Base-by-base conservation (phyloP, 179 eudicot genomes). In the Actinidia arguta region DNA sequence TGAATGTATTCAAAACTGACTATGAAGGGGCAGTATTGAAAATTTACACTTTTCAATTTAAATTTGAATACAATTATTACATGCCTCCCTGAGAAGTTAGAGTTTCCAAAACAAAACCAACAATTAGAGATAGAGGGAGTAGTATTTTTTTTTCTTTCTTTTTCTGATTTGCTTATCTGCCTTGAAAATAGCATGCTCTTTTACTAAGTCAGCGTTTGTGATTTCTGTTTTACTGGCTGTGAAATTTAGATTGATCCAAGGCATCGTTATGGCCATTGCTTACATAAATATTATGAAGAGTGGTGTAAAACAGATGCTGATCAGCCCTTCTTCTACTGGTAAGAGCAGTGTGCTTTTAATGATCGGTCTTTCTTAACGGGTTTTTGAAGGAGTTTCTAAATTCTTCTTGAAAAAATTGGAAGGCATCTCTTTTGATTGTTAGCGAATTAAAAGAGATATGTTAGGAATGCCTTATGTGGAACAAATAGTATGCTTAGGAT, bases 301-400 rank as follows among this genome's bases (percentile, higher is more conserved):
- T 95, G 99, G 99, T 84, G 91, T 83, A 85, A 83, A 81, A 86
- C 90, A 8, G 90, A 82, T 78, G 88, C 94, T 76, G 97, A 94
- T 31, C 98, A 95, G 78, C 99, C 99, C 27, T 95, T 95, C 90
- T 95, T 95, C 90, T 95, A 86, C 81, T 95, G 99, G 99, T 95
- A 87, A 86, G 94, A 22, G 44, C 68, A 67, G 22, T 24, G 64
- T 80, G 46, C 51, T 67, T 74, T 20, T n/a, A 79, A 11, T 22
- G 56, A 62, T 66, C 13, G 51, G 50, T 8, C 20, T 39, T 55
- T 39, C 56, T 47, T 66, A 52, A 24, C 27, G 12, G n/a, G n/a
- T 42, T 12, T 18, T 59, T 16, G 50, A 27, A 16, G 18, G 12
- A 16, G 42, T 54, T 22, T 55, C 50, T 47, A n/a, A n/a, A n/a